Percentiles rank a stretch among this genome's conserved stretches.
phyloP scores from a whole-genome alignment of 1,139 yeast species.

The Suhomyces coccinellae region DNA sequence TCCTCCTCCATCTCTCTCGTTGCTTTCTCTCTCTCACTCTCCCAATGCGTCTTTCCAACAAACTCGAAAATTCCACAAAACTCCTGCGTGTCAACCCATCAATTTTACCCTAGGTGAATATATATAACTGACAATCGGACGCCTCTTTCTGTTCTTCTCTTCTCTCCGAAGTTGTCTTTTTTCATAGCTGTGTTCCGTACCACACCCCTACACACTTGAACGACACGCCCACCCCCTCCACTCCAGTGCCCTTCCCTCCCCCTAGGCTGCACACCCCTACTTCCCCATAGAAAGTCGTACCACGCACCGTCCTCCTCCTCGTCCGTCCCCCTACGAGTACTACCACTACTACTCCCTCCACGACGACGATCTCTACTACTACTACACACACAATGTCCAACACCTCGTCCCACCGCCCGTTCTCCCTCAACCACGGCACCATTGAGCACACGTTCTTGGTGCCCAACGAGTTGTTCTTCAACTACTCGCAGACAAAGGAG shows the following conservation, averaged over 20 bases:
- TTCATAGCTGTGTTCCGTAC: slow-evolving; percentile 9
- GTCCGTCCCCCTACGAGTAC: not conserved
- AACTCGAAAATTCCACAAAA: slow-evolving; percentile 8
- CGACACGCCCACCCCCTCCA: not conserved
- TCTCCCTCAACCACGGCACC: slow-evolving; percentile 79
- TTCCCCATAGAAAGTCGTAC: not conserved
- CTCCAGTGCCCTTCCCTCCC: not conserved
- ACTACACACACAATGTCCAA: slow-evolving; percentile 22
- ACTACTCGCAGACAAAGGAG: slow-evolving; percentile 84
- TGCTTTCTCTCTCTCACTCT: not conserved
- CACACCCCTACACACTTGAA: slow-evolving; percentile 9
- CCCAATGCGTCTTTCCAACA: slow-evolving; percentile 5
- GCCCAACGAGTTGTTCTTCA: slow-evolving; percentile 76
- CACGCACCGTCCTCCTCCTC: not conserved
- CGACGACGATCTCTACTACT: no score
- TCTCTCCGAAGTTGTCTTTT: slow-evolving; percentile 1
- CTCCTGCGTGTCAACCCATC: slow-evolving; percentile 11
- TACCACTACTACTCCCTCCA: no score
- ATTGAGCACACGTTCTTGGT: slow-evolving; percentile 87
- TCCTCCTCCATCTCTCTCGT: not conserved
- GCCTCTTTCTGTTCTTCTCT: not conserved
- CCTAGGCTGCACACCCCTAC: no score
- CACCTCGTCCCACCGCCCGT: slow-evolving; percentile 52
- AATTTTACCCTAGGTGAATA: slow-evolving; percentile 6
- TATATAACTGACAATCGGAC: slow-evolving; percentile 3